phyloP scores from a whole-genome alignment of 2,329 filamentous ascomycete species.

The Lachnellula arida region DNA sequence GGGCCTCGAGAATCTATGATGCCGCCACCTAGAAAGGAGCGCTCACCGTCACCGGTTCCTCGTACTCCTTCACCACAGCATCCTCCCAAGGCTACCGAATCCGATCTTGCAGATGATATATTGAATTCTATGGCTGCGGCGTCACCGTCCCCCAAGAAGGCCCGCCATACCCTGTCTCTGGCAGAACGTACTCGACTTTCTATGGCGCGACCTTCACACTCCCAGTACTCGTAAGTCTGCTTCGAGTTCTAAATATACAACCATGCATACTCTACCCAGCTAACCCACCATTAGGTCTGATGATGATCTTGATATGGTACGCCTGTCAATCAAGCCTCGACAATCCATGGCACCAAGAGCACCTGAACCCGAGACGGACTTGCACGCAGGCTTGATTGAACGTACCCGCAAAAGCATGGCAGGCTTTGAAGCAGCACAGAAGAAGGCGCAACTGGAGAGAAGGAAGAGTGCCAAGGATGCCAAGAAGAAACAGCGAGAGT shows the following conservation, averaged over 20 bases:
- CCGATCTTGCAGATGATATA: slow-evolving; percentile 50
- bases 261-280: not conserved
- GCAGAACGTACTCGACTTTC: slow-evolving; percentile 77
- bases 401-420: slow-evolving; percentile 59
- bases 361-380: slow-evolving; percentile 15
- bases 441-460: slow-evolving; percentile 56
- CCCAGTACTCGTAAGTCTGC: slow-evolving; percentile 25
- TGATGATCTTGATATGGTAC: slow-evolving; percentile 28
- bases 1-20: not conserved
- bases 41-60: slow-evolving; percentile 8
- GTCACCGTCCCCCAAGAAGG: slow-evolving; percentile 54
- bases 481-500: slow-evolving; percentile 42
- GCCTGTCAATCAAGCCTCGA: slow-evolving; percentile 20
- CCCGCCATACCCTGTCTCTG: slow-evolving; percentile 56
- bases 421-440: slow-evolving; percentile 54
- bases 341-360: slow-evolving; percentile 10
- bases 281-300: not conserved
- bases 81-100: slow-evolving; percentile 16
- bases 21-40: not conserved
- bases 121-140: slow-evolving; percentile 49
- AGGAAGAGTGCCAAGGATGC: slow-evolving; percentile 41
- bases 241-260: not conserved
- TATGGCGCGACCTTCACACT: slow-evolving; percentile 59
- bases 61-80: slow-evolving; percentile 5
- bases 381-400: slow-evolving; percentile 40